Evolutionary conservation across 306 rosid species (phyloP).

Genomic region (Sindora glabra): DNA sequence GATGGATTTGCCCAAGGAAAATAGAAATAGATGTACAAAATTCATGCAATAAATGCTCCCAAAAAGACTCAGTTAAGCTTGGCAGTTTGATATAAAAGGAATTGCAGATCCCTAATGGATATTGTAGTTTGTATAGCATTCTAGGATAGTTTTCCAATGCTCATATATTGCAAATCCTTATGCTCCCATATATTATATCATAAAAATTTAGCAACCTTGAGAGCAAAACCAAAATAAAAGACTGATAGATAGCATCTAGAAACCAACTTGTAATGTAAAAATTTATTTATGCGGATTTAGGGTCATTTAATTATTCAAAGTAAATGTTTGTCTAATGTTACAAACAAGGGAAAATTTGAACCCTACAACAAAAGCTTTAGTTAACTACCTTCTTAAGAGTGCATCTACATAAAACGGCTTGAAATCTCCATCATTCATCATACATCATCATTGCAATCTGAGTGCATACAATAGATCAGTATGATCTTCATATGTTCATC

Average conservation of each 20-base stretch:
- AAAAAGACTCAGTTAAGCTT: not conserved
- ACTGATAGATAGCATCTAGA: not conserved
- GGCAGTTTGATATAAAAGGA: not conserved
- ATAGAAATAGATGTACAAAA: not conserved
- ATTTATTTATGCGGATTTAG: not conserved
- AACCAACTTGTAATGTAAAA: not conserved
- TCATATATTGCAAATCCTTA: not conserved
- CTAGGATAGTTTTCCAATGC: not conserved
- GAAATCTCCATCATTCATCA: conserved; percentile 81
- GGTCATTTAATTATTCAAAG: not conserved
- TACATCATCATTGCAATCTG: conserved; percentile 97
- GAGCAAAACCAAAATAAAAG: conserved; percentile 3
- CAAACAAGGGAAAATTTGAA: conserved; percentile 21
- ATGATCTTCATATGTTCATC: conserved; percentile 34
- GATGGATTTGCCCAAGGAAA: not conserved
- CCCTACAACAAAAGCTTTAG: conserved; percentile 27
- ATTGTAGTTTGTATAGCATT: not conserved
- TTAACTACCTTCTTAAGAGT: conserved; percentile 59
- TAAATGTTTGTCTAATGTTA: conserved; percentile 17
- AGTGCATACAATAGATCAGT: conserved; percentile 69
- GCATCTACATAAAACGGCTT: conserved; percentile 55
- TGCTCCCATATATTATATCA: not conserved
- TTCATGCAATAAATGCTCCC: not conserved
- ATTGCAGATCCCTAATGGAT: not conserved
- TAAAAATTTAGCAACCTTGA: not conserved